Conservation (phyloP, 2,329 filamentous ascomycete genomes). For the Colletotrichum caudatum region DNA sequence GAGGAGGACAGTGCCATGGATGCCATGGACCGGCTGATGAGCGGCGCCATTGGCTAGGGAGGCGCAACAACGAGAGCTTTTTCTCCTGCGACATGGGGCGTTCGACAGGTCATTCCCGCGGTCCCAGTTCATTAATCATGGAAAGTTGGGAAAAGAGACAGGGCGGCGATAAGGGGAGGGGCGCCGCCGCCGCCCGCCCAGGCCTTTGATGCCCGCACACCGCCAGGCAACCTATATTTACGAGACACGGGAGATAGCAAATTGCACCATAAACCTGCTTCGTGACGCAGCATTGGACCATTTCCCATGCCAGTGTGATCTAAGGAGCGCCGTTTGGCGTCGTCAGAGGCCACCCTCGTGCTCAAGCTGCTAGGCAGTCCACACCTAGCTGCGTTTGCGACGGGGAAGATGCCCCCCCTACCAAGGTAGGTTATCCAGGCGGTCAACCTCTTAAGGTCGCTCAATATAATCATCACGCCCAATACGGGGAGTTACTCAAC, state of each 20-base stretch:
- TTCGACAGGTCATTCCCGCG: constrained; percentile 33
- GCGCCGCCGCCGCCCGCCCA: constrained; percentile 6
- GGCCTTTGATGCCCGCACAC: constrained; percentile 10
- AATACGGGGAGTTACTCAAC: no score
- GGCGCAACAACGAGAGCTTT: constrained; percentile 27
- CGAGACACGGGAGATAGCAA: constrained; percentile 17
- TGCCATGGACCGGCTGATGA: constrained; percentile 32
- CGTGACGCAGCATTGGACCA: constrained; percentile 17
- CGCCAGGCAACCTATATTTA: constrained; percentile 13
- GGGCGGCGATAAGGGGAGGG: constrained; percentile 28
- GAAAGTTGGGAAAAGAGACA: not conserved
- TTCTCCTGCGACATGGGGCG: constrained; percentile 38
- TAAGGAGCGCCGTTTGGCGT: not conserved
- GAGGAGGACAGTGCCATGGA: constrained; percentile 38
- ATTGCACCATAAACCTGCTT: constrained; percentile 16
- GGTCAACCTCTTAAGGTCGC: no score
- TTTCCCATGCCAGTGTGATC: constrained; percentile 22
- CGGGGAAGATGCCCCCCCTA: not conserved
- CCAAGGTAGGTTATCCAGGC: no score
- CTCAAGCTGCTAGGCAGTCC: not conserved
- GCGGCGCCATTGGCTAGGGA: constrained; percentile 24
- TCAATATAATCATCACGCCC: no score
- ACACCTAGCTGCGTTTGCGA: not conserved
- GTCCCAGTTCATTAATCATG: constrained; percentile 22
- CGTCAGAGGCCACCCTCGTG: not conserved